These are phyloP conservation scores for Scutellaria minor DNA, from an alignment of 257 asterid species.

Conservation along the genomic window DNA sequence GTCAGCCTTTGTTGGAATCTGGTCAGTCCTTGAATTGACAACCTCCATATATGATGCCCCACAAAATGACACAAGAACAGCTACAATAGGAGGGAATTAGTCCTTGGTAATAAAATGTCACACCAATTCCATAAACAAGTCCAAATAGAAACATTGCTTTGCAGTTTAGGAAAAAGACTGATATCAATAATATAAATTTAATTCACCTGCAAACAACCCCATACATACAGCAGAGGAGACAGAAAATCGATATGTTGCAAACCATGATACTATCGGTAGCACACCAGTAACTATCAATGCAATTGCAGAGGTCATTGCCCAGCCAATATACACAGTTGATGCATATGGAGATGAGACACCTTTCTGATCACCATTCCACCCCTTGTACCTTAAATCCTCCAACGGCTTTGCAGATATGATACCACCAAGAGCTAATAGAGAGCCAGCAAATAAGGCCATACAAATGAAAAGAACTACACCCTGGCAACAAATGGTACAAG, in stretches of 20 bases:
- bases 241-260: slow-evolving; percentile 92
- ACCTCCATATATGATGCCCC: slow-evolving; percentile 84
- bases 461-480: slow-evolving; percentile 73
- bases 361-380: slow-evolving; percentile 68
- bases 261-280: slow-evolving; percentile 96
- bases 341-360: slow-evolving; percentile 87
- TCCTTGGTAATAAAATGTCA: slow-evolving; percentile 35
- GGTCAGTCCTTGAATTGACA: slow-evolving; percentile 77
- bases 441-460: slow-evolving; percentile 81
- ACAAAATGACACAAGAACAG: slow-evolving; percentile 88
- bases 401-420: slow-evolving; percentile 95
- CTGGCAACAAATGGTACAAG: slow-evolving; percentile 48
- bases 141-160: neutral
- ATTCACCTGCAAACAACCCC: slow-evolving; percentile 85
- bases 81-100: slow-evolving; percentile 49
- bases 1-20: slow-evolving; percentile 82
- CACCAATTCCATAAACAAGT: slow-evolving; percentile 25
- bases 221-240: slow-evolving; percentile 86
- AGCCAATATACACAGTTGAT: slow-evolving; percentile 86
- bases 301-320: slow-evolving; percentile 95
- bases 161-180: slow-evolving; percentile 26
- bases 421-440: slow-evolving; percentile 90
- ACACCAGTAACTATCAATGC: slow-evolving; percentile 84
- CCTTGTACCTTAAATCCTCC: slow-evolving; percentile 84
- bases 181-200: slow-evolving; percentile 24